Evolutionary conservation across 768 basidiomycete species (phyloP).

Genomic region (Calocybe cyanea): DNA sequence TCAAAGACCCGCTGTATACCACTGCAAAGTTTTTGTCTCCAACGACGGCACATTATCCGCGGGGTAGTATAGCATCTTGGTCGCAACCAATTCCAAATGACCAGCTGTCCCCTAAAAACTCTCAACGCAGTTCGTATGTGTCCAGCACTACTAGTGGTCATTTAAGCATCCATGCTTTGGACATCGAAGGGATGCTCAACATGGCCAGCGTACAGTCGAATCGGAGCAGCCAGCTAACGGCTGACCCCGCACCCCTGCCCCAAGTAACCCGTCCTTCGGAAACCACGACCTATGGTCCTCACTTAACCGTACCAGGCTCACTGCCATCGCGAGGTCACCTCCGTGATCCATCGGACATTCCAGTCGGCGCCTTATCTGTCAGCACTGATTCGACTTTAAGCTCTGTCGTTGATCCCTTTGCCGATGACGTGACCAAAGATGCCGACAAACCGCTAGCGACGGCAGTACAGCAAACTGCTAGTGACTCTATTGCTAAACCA

Average conservation of each 20-base stretch:
- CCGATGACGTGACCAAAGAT: slow-evolving; percentile 3
- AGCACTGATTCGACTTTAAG: slow-evolving; percentile 21
- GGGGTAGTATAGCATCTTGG: slow-evolving; percentile 32
- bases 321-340: slow-evolving; percentile 21
- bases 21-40: slow-evolving; percentile 26
- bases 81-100: slow-evolving; percentile 26
- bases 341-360: slow-evolving; percentile 28
- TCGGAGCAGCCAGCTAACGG: slow-evolving; percentile 20
- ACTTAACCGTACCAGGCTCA: slow-evolving; percentile 1
- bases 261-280: slow-evolving; percentile 12
- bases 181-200: slow-evolving; percentile 54
- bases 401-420: slow-evolving; percentile 22
- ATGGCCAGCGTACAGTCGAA: slow-evolving; percentile 40
- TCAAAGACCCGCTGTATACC: slow-evolving; percentile 32
- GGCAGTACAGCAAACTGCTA: slow-evolving; percentile 3
- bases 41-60: slow-evolving; percentile 17
- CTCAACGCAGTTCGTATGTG: background rate
- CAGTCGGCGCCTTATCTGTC: slow-evolving; percentile 23
- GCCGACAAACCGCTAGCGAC: slow-evolving; percentile 14
- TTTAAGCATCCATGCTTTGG: slow-evolving; percentile 33
- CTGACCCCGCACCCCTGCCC: slow-evolving; percentile 16
- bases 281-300: slow-evolving; percentile 7
- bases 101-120: slow-evolving; percentile 14
- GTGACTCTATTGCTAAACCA: slow-evolving; percentile 5
- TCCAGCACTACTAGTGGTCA: slow-evolving; percentile 11